phyloP scores from a whole-genome alignment of 441 rosid genomes.

The Erysimum pusillum region DNA sequence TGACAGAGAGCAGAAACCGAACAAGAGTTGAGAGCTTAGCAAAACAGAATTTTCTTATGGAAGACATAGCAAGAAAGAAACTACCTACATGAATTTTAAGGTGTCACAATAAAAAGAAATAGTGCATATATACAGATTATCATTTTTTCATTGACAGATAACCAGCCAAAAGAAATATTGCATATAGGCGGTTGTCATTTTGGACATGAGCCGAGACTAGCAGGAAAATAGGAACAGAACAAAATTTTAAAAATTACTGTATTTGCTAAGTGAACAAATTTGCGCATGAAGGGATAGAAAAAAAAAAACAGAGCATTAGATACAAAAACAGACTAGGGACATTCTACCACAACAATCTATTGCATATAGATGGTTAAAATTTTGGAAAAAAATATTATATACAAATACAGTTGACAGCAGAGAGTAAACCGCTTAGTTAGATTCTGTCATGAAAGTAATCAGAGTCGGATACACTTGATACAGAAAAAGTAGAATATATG shows the following conservation, averaged over 20 bases:
- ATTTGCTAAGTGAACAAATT: constrained; percentile 19
- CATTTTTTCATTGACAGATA: constrained; percentile 2
- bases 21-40: constrained; percentile 23
- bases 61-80: constrained; percentile 2
- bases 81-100: constrained; percentile 8
- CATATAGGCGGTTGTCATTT: not conserved
- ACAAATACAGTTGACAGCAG: constrained; percentile 2
- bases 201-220: not conserved
- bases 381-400: not conserved
- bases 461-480: constrained; percentile 17
- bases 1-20: constrained; percentile 7
- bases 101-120: not conserved
- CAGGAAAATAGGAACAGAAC: constrained; percentile 4
- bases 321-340: not conserved
- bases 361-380: not conserved
- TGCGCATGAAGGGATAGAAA: not conserved
- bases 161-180: constrained; percentile 20
- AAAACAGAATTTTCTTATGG: constrained; percentile 11
- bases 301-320: not conserved
- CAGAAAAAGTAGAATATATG: constrained; percentile 13
- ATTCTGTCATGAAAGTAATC: constrained; percentile 17
- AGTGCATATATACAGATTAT: constrained; percentile 8
- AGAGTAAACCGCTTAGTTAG: constrained; percentile 12
- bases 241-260: not conserved
- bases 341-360: not conserved